Percentiles rank a stretch among this genome's conserved stretches.
Conservation (phyloP, 805 yeast genomes). For the Candida awuae region DNA sequence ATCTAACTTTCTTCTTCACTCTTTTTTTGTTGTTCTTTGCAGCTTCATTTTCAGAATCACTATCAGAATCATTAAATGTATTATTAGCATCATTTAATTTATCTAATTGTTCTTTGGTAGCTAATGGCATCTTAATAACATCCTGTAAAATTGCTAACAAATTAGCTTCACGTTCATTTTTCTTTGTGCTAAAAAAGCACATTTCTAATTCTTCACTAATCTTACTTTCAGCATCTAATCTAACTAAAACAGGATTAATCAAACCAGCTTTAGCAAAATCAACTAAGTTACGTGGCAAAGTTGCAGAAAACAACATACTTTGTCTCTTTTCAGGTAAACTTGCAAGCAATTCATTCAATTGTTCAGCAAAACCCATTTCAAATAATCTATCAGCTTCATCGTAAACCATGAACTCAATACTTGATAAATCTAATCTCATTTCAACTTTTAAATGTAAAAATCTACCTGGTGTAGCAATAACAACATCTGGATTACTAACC, state of each 20-base stretch:
- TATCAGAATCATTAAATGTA: constrained; percentile 46
- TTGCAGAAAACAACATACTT: constrained; percentile 86
- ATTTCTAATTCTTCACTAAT: constrained; percentile 85
- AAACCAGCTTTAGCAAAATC: constrained; percentile 98
- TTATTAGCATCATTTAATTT: constrained; percentile 43
- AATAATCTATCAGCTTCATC: constrained; percentile 97
- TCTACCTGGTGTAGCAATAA: constrained; percentile 97
- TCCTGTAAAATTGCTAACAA: constrained; percentile 70
- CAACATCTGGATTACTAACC: constrained; percentile 91
- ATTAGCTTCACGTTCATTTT: constrained; percentile 84
- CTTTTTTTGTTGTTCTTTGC: constrained; percentile 26
- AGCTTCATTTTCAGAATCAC: constrained; percentile 36
- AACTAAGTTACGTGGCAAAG: constrained; percentile 84
- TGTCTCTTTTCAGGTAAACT: constrained; percentile 79
- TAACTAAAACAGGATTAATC: constrained; percentile 81
- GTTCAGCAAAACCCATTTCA: constrained; percentile 94
- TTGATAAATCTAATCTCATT: constrained; percentile 77
- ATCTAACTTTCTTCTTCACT: constrained; percentile 34
- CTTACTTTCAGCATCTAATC: constrained; percentile 88
- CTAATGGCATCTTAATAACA: constrained; percentile 75
- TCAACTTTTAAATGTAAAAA: constrained; percentile 92
- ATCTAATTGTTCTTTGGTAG: constrained; percentile 58
- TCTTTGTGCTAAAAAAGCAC: constrained; percentile 76
- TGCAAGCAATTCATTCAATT: constrained; percentile 79
- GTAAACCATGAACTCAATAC: constrained; percentile 84